Percentiles rank a stretch among this genome's conserved stretches.
Conservation (phyloP, 164 flowering plant species). For the Cinnamomum chago region DNA sequence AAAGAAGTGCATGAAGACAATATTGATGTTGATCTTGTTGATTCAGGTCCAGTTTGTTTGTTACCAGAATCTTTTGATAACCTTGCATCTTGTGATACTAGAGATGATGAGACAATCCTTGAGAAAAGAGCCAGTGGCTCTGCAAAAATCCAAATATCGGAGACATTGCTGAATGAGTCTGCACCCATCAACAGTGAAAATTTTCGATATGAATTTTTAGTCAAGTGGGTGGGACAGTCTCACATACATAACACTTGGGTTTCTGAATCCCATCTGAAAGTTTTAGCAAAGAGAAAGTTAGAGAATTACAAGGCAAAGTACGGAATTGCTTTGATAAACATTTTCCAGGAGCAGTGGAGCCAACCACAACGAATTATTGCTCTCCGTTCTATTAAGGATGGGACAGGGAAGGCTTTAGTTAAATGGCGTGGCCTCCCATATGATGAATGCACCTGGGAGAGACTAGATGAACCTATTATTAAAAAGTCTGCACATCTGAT, state of each 20-base stretch:
- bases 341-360: constrained; percentile 85
- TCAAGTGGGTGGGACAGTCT: constrained; percentile 97
- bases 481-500: constrained; percentile 45
- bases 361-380: constrained; percentile 84
- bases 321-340: constrained; percentile 69
- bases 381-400: constrained; percentile 45
- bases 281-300: constrained; percentile 80
- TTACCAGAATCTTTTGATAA: background rate
- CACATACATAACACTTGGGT: constrained; percentile 88
- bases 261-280: constrained; percentile 73
- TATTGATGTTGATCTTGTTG: constrained; percentile 4
- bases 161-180: constrained; percentile 24
- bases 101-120: background rate
- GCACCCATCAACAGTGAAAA: constrained; percentile 15
- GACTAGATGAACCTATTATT: constrained; percentile 62
- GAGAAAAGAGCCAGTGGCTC: constrained; percentile 5
- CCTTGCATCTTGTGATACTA: background rate
- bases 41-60: background rate
- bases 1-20: constrained; percentile 19
- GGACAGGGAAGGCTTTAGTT: constrained; percentile 58
- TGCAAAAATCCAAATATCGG: constrained; percentile 20
- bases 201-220: constrained; percentile 63
- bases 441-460: constrained; percentile 99
- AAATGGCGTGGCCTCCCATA: constrained; percentile 93
- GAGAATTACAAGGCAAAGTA: constrained; percentile 92